A percentile compares a stretch with the other conserved stretches of the same genome.
Evolutionary conservation across 331 rosid species (phyloP).

Genomic region (Quercus tomentella): DNA sequence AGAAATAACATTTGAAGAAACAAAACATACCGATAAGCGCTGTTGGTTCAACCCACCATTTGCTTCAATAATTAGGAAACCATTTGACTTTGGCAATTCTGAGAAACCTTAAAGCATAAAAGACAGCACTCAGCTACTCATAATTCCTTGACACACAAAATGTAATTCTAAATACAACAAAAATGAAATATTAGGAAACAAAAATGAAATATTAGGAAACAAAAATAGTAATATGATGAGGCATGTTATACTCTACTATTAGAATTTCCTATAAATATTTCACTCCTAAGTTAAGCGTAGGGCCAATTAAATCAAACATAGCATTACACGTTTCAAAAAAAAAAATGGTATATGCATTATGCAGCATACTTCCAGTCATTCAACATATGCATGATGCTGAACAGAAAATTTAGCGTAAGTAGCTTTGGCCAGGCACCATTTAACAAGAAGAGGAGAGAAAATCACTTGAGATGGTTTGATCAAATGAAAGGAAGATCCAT

Average conservation of each 20-base stretch:
- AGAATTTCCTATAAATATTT: too few relatives aligned
- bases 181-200: background rate
- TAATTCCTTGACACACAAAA: background rate
- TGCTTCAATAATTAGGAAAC: conserved; percentile 90
- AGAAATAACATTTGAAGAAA: background rate
- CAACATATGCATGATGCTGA: too few relatives aligned
- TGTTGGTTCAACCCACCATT: conserved; percentile 97
- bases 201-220: background rate
- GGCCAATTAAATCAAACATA: too few relatives aligned
- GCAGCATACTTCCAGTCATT: too few relatives aligned
- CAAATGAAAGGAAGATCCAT: background rate
- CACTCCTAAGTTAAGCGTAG: too few relatives aligned
- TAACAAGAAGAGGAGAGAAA: background rate
- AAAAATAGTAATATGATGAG: background rate
- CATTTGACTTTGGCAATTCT: conserved; percentile 84
- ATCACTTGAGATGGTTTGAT: background rate
- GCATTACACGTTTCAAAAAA: too few relatives aligned
- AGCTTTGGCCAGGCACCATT: background rate
- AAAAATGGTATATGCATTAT: too few relatives aligned
- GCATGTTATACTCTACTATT: too few relatives aligned
- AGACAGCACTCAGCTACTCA: background rate
- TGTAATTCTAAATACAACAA: conserved; percentile 17
- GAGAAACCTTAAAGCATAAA: conserved; percentile 3
- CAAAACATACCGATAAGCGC: conserved; percentile 76
- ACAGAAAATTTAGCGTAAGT: too few relatives aligned